Conservation (phyloP, 306 rosid genomes). For the Hippophae tibetana region DNA sequence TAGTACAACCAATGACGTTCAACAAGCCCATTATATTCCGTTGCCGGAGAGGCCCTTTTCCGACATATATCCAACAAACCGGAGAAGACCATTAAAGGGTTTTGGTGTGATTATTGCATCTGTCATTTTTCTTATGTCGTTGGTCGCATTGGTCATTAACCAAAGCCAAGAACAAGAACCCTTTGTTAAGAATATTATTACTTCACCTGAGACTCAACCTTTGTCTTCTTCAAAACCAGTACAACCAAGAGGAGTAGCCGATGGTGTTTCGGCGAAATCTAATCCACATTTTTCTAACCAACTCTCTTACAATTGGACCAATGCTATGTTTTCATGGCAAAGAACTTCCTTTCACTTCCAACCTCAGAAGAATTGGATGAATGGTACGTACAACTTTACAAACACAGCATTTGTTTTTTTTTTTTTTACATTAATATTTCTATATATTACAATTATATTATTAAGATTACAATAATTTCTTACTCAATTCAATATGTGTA, state of each 20-base stretch:
- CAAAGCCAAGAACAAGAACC: conserved; percentile 11
- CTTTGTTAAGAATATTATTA: neutral
- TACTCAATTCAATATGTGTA: too few relatives aligned
- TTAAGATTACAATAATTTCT: conserved; percentile 6
- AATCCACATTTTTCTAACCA: conserved; percentile 20
- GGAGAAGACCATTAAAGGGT: conserved; percentile 21
- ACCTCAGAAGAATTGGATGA: conserved; percentile 68
- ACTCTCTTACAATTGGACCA: conserved; percentile 56
- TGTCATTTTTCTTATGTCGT: conserved; percentile 26
- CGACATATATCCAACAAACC: neutral
- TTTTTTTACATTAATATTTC: too few relatives aligned
- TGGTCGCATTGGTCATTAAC: conserved; percentile 31
- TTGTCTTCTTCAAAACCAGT: conserved; percentile 3
- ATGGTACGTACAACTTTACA: conserved; percentile 40
- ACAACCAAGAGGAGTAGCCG: conserved; percentile 42
- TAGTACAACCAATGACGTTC: conserved; percentile 5
- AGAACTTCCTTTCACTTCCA: conserved; percentile 77
- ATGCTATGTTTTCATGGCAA: conserved; percentile 84
- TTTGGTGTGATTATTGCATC: conserved; percentile 18
- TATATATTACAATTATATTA: neutral
- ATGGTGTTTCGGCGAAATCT: conserved; percentile 79
- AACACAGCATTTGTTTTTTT: too few relatives aligned
- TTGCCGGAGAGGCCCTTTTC: conserved; percentile 23
- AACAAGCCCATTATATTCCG: conserved; percentile 24
- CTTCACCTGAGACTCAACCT: neutral